Percentiles rank a stretch among this genome's conserved stretches.
Evolutionary conservation across 2,329 filamentous ascomycete genomes (phyloP).

Genomic region (Calonectria montana): DNA sequence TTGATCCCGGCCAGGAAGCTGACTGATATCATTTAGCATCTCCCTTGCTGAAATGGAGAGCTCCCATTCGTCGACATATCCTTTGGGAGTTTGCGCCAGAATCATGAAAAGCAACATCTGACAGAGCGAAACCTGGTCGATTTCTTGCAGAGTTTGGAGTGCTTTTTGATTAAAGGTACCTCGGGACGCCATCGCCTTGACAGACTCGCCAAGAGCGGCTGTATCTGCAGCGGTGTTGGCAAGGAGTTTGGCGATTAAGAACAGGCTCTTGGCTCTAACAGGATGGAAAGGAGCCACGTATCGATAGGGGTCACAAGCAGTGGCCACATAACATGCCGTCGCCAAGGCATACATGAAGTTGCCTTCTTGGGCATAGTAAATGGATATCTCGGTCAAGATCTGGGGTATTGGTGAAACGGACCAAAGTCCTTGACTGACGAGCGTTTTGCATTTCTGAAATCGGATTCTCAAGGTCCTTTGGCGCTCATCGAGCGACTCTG

Average conservation of each 20-base stretch:
- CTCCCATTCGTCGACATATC: conserved; percentile 59
- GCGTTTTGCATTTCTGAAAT: conserved; percentile 38
- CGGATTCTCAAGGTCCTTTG: conserved; percentile 31
- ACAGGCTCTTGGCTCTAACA: conserved; percentile 61
- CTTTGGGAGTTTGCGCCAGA: conserved; percentile 53
- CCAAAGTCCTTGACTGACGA: conserved; percentile 52
- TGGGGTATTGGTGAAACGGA: conserved; percentile 62
- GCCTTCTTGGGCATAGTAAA: conserved; percentile 56
- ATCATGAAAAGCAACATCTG: conserved; percentile 65
- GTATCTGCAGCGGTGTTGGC: conserved; percentile 59
- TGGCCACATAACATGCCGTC: conserved; percentile 59
- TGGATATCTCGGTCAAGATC: conserved; percentile 56
- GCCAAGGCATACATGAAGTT: conserved; percentile 58
- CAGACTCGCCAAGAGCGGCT: conserved; percentile 39
- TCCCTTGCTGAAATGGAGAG: conserved; percentile 56
- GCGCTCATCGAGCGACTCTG: conserved; percentile 44
- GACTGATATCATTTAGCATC: conserved; percentile 62
- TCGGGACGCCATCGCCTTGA: conserved; percentile 39
- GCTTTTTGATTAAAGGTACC: conserved; percentile 37
- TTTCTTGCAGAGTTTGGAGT: conserved; percentile 50
- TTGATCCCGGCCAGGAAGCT: conserved; percentile 57
- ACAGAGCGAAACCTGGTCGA: conserved; percentile 65
- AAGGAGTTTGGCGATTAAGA: conserved; percentile 64
- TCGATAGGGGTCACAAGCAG: conserved; percentile 62
- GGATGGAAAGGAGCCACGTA: conserved; percentile 62